Evolutionary conservation across 1,139 yeast genomes (phyloP).

Genomic region (Pichia sp.): DNA sequence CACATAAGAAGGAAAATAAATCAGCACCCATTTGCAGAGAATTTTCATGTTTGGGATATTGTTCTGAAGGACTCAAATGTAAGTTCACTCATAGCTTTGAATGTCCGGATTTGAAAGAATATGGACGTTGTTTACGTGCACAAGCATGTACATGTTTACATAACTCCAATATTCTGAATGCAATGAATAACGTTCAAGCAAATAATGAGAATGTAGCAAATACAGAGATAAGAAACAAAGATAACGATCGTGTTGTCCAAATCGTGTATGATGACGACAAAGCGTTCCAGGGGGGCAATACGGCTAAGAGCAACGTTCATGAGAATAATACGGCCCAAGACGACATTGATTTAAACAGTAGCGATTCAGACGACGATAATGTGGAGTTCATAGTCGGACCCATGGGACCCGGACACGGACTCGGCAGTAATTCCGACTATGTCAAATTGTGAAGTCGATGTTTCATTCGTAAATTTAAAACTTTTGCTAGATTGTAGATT

Average conservation of each 20-base stretch:
- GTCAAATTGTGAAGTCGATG: slow-evolving; percentile 16
- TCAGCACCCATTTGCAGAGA: slow-evolving; percentile 52
- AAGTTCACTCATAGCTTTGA: slow-evolving; percentile 55
- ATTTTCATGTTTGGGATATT: slow-evolving; percentile 68
- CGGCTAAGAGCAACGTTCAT: not conserved
- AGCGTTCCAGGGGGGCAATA: not conserved
- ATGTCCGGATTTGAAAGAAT: slow-evolving; percentile 72
- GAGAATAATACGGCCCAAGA: too few species aligned
- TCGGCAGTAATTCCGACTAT: slow-evolving; percentile 27
- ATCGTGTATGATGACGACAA: slow-evolving; percentile 17
- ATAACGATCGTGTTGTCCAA: slow-evolving; percentile 32
- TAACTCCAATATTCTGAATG: slow-evolving; percentile 2
- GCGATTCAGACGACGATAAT: slow-evolving; percentile 14
- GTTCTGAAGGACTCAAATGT: slow-evolving; percentile 60
- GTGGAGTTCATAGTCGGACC: slow-evolving; percentile 18
- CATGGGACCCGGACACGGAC: slow-evolving; percentile 17
- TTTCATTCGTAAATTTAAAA: not conserved
- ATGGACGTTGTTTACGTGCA: slow-evolving; percentile 51
- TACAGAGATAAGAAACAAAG: slow-evolving; percentile 29
- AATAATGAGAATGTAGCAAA: not conserved
- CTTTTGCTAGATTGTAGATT: too few species aligned
- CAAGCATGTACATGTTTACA: slow-evolving; percentile 15
- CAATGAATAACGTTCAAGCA: not conserved
- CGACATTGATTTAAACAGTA: slow-evolving; percentile 2
- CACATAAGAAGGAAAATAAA: slow-evolving; percentile 45